A percentile compares a stretch with the other conserved stretches of the same genome.
phyloP scores from a whole-genome alignment of 2,329 filamentous ascomycete genomes.

The Penicillium italicum region DNA sequence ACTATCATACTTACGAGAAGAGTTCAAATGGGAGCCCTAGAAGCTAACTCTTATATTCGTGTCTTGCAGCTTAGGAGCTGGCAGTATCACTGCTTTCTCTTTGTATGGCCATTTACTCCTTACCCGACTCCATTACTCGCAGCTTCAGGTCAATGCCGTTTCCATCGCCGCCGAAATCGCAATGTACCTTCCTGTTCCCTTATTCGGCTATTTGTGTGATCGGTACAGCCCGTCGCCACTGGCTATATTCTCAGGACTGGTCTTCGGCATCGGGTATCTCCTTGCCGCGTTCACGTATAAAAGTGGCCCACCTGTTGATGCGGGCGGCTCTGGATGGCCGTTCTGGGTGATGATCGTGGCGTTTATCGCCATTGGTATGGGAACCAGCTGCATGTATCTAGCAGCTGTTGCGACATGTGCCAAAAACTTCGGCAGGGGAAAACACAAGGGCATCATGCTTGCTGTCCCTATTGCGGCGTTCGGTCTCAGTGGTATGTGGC shows the following conservation, averaged over 20 bases:
- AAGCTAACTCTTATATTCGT: constrained; percentile 7
- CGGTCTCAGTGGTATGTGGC: constrained; percentile 91
- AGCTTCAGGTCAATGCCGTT: constrained; percentile 87
- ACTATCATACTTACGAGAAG: neutral
- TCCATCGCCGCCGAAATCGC: constrained; percentile 82
- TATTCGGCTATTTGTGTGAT: constrained; percentile 90
- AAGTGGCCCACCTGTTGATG: constrained; percentile 53
- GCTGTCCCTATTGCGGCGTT: constrained; percentile 89
- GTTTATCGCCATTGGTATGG: constrained; percentile 78
- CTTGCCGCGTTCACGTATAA: constrained; percentile 76
- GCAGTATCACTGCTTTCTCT: constrained; percentile 89
- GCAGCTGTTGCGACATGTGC: constrained; percentile 90
- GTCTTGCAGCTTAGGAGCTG: constrained; percentile 66
- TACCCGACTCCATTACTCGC: constrained; percentile 77
- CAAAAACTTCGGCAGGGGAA: constrained; percentile 93
- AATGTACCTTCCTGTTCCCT: constrained; percentile 85
- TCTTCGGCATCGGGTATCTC: constrained; percentile 79
- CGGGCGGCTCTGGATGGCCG: constrained; percentile 59
- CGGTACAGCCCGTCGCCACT: constrained; percentile 76
- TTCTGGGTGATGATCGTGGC: constrained; percentile 80
- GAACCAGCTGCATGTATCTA: constrained; percentile 85
- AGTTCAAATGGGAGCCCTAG: neutral
- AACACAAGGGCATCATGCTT: constrained; percentile 81
- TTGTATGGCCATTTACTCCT: constrained; percentile 91
- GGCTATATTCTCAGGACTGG: constrained; percentile 64